A percentile compares a stretch with the other conserved stretches of the same genome.
phyloP scores from a whole-genome alignment of 2,329 filamentous ascomycete genomes.

The Colletotrichum musicola region DNA sequence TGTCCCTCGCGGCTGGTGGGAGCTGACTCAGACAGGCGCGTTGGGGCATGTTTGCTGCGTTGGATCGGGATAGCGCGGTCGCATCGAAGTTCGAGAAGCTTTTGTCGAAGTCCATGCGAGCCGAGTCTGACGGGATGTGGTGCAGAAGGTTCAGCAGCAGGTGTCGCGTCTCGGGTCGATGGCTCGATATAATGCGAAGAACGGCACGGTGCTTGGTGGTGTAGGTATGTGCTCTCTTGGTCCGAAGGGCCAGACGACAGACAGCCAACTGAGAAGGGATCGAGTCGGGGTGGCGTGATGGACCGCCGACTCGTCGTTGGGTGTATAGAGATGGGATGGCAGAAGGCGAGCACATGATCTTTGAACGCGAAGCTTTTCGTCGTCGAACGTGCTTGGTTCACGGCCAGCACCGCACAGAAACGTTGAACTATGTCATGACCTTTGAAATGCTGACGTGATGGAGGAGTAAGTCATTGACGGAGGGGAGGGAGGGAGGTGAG shows the following conservation, averaged over 20 bases:
- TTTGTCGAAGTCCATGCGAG: constrained; percentile 10
- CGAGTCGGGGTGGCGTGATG: neutral
- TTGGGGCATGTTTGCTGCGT: neutral
- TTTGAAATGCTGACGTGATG: too few relatives aligned
- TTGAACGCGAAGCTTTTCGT: too few relatives aligned
- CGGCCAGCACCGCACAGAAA: too few relatives aligned
- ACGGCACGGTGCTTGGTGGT: too few relatives aligned
- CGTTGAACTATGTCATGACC: too few relatives aligned
- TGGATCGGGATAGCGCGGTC: neutral
- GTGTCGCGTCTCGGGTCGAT: neutral
- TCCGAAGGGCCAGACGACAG: too few relatives aligned
- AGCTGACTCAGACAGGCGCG: constrained; percentile 21
- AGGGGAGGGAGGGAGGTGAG: too few relatives aligned
- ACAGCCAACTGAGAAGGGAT: neutral
- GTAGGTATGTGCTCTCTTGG: too few relatives aligned
- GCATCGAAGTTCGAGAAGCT: constrained; percentile 15
- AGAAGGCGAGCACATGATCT: neutral
- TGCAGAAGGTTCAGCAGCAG: neutral
- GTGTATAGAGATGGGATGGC: neutral
- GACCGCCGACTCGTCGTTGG: neutral
- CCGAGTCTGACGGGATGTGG: neutral
- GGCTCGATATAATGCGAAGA: too few relatives aligned
- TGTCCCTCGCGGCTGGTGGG: constrained; percentile 14
- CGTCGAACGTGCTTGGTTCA: too few relatives aligned
- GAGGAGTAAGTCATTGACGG: too few relatives aligned